Evolutionary conservation across 495 filamentous ascomycete species (phyloP).

Genomic region (Hypomontagnella monticulosa): DNA sequence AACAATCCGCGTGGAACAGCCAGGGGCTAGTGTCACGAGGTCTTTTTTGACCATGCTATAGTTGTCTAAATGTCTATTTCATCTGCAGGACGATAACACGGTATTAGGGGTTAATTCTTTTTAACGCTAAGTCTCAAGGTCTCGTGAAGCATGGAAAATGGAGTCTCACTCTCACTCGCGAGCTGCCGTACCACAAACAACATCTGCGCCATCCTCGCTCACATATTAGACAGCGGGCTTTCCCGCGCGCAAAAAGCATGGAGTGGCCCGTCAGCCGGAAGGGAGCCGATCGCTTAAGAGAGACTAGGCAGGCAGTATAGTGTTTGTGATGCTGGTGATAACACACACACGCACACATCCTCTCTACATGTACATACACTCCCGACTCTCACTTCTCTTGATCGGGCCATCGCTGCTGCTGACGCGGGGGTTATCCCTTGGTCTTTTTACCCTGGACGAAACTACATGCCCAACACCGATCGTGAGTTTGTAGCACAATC

Average conservation of each 20-base stretch:
- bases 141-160: slow-evolving; percentile 1
- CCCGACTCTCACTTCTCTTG: slow-evolving; percentile 8
- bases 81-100: slow-evolving; percentile 29
- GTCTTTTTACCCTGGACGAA: slow-evolving; percentile 34
- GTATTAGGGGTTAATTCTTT: slow-evolving; percentile 27
- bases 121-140: slow-evolving; percentile 13
- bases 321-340: slow-evolving; percentile 11
- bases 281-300: no score
- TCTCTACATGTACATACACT: neutral
- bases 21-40: slow-evolving; percentile 45
- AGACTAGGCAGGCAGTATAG: neutral
- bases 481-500: slow-evolving; percentile 22
- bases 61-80: slow-evolving; percentile 22
- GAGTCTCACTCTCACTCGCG: neutral
- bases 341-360: slow-evolving; percentile 7
- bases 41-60: slow-evolving; percentile 37
- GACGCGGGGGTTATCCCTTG: slow-evolving; percentile 31
- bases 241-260: no score
- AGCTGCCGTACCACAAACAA: neutral
- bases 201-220: slow-evolving; percentile 4
- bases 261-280: no score
- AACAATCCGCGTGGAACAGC: slow-evolving; percentile 36
- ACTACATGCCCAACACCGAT: slow-evolving; percentile 24
- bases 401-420: slow-evolving; percentile 28
- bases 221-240: no score